Percentiles rank a stretch among this genome's conserved stretches.
phyloP scores from a whole-genome alignment of 164 flowering plant species.

The Vitis rotundifolia region DNA sequence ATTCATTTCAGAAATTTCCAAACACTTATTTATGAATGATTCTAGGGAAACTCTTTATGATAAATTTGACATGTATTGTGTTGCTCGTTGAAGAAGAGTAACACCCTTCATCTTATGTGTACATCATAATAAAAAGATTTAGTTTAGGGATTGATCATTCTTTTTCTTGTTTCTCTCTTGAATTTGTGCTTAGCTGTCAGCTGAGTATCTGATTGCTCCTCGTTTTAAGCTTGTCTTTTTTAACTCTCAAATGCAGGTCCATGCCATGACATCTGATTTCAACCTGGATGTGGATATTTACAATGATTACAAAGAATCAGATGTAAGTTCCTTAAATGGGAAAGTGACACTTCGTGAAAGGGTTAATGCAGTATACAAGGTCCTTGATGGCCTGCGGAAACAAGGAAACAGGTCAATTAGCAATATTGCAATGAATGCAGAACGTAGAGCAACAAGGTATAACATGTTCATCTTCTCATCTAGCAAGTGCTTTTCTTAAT shows the following conservation, averaged over 20 bases:
- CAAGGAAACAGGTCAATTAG: constrained; percentile 33
- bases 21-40: too few species aligned
- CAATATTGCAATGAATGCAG: constrained; percentile 31
- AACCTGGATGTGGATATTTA: constrained; percentile 26
- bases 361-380: constrained; percentile 28
- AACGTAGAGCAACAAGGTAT: constrained; percentile 21
- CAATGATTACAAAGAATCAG: constrained; percentile 31
- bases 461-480: not conserved
- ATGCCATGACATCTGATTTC: constrained; percentile 39
- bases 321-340: constrained; percentile 19
- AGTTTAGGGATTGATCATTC: too few species aligned
- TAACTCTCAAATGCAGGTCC: constrained; percentile 9
- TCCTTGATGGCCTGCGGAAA: constrained; percentile 35
- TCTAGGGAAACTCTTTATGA: too few species aligned
- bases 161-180: too few species aligned
- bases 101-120: too few species aligned
- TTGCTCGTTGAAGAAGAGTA: too few species aligned
- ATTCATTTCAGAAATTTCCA: too few species aligned
- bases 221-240: not conserved
- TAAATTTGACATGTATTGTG: too few species aligned
- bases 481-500: too few species aligned
- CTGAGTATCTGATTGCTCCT: not conserved
- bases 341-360: constrained; percentile 18
- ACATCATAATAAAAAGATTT: too few species aligned
- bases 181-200: not conserved